Base-by-base conservation (phyloP, 2,329 filamentous ascomycete species). In the Xylaria sp. region DNA sequence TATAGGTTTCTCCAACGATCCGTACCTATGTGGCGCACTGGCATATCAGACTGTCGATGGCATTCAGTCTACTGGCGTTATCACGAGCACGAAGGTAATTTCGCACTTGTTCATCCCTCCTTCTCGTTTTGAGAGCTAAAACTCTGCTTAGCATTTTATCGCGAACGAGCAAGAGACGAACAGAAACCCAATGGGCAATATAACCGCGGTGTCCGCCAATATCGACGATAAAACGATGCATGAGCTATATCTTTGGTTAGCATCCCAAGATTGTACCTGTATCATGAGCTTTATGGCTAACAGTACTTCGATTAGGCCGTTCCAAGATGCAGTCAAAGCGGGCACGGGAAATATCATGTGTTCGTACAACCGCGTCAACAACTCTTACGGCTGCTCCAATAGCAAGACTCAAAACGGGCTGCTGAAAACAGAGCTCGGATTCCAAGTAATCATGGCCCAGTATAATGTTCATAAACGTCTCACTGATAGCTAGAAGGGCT, bases 111-210 rank as follows among this genome's bases (percentile, higher is more conserved):
- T n/a, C 8, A 12, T 31, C 15, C 8, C n/a, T 37, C 25, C 0
- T 10, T 18, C 10, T 6, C 9, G 34, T 15, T 12, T 48, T 10
- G 13, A 10, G 10, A 2, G 12, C 57, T 66, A 18, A 66, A 4
- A 41, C 3, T 10, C 13, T 28, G 12, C 25, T 10, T 3, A 46
- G 89, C 91, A 93, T 75, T 91, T 85, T 58, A 81, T 93, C 15
- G 85, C 82, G 54, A 92, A 93, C 71, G 93, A 97, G 78, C 93
- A 97, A 78, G 93, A 97, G 77, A 90, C 82, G 8, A 82, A 85
- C 86, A 91, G 85, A 82, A 91, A 81, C 86, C 91, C 88, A 80
- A 87, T 85, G 63, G 76, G 73, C 23, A 84, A 90, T 54, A 84
- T 87, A 5, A 86, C 89, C 66, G 76, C 84, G 0, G 76, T 86